Base-by-base conservation (phyloP, 306 rosid species). In the Malus fusca region DNA sequence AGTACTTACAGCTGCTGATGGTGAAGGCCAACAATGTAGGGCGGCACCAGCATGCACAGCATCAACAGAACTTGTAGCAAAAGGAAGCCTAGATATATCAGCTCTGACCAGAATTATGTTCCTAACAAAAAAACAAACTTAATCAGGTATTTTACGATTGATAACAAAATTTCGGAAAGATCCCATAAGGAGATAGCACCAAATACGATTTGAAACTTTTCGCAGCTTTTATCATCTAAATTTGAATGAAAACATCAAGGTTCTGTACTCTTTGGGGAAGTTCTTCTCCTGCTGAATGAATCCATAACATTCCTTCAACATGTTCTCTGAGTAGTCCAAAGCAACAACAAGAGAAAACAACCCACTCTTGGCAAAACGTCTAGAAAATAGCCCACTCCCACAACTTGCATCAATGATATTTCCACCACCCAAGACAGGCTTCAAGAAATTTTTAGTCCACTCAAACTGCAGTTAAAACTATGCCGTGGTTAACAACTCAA, bases 11-110 rank as follows among this genome's bases (percentile, higher is more conserved):
- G 88, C 97, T 26, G 90, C 77, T 69, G 82, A 88, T 60, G 97
- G 97, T 78, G 97, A 92, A 84, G 97, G 98, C 98, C 98, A 90
- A 79, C 98, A 95, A 66, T 95, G 97, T 52, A 95, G 37, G 80
- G 97, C 98, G 58, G 98, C 97, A 48, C 98, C 98, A 51, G 97
- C 97, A 76, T 92, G 98, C 82, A 95, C 88, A 23, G 97, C 97
- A 79, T 95, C 97, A 64, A 95, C 55, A 76, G 97, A 95, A 82
- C 90, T 80, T 65, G 98, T 88, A 75, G 84, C 91, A 74, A 95
- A 95, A 22, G 98, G 98, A 76, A 90, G 97, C 84, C 97, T 86
- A 63, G 97, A 79, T 53, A 95, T 92, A 79, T 95, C 97, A 73
- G 97, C 98, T 80, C 97, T 90, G 72, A 95, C 91, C 85, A 95